A percentile compares a stretch with the other conserved stretches of the same genome.
Conservation (phyloP, 192 early-diverging fungal genomes). For the Coemansia sp. region DNA sequence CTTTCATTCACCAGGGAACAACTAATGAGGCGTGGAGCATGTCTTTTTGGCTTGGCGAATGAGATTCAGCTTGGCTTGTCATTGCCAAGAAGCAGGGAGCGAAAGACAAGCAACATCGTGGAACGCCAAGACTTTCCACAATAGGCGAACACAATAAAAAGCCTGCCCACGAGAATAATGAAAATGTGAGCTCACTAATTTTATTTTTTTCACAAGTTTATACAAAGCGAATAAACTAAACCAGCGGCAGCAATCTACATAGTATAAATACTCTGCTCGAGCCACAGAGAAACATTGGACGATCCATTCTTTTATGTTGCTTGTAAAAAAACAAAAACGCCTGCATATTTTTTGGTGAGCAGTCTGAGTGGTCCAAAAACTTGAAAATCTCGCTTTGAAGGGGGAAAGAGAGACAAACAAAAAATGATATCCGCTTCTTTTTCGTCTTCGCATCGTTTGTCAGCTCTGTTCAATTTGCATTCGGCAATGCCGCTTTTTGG, state of each 20-base stretch:
- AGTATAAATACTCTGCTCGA: too few relatives aligned
- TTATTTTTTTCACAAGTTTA: not conserved
- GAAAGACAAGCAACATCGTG: not conserved
- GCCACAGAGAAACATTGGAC: not conserved
- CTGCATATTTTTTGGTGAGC: not conserved
- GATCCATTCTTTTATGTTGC: not conserved
- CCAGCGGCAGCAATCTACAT: too few relatives aligned
- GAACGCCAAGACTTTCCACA: not conserved
- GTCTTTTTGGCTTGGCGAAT: not conserved
- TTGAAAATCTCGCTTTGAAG: not conserved
- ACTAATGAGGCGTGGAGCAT: not conserved
- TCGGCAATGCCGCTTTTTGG: constrained; percentile 52
- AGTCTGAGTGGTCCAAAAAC: not conserved
- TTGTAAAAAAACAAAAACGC: not conserved
- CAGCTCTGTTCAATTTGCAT: constrained; percentile 28
- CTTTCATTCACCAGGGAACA: not conserved
- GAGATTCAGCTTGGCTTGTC: not conserved
- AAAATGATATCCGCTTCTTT: constrained; percentile 6
- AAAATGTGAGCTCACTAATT: too few relatives aligned
- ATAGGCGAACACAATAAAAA: not conserved
- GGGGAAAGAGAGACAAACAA: not conserved
- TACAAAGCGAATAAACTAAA: too few relatives aligned
- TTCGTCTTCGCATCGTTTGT: constrained; percentile 16
- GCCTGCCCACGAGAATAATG: not conserved
- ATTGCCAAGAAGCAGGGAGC: not conserved